Conservation (phyloP, 352 stramenopile species). For the Globisporangium echinulatum region DNA sequence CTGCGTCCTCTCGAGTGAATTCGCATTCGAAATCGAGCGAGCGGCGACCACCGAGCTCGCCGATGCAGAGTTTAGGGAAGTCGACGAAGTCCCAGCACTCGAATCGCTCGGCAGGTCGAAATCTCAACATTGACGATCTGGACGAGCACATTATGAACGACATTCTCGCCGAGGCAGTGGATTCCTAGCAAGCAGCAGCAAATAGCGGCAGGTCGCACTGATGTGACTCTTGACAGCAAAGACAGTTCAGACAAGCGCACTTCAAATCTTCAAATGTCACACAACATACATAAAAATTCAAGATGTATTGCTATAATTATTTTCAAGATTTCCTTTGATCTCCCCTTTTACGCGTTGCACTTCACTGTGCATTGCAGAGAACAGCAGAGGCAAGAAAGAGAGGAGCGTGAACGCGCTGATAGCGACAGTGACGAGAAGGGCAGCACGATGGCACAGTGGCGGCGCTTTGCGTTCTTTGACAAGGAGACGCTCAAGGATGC, state of each 20-base stretch:
- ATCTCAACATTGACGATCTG: constrained; percentile 46
- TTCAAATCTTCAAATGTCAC: neutral
- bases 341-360: neutral
- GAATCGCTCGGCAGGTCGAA: constrained; percentile 6
- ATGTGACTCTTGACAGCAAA: neutral
- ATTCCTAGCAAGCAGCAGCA: neutral
- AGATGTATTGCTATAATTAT: no score
- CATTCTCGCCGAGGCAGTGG: constrained; percentile 31
- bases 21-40: constrained; percentile 4
- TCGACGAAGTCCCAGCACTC: constrained; percentile 7
- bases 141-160: constrained; percentile 67
- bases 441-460: constrained; percentile 74
- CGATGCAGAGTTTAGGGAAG: neutral
- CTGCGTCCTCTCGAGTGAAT: neutral
- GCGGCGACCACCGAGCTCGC: neutral
- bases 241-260: neutral
- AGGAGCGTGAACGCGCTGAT: no score
- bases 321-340: neutral
- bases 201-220: neutral
- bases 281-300: no score
- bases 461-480: constrained; percentile 88
- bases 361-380: neutral
- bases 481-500: constrained; percentile 82
- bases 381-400: no score
- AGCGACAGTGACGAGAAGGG: neutral